These are phyloP conservation scores for Dioscorea cayenensis DNA, from an alignment of 116 monocot genomes.

Conservation along the genomic window DNA sequence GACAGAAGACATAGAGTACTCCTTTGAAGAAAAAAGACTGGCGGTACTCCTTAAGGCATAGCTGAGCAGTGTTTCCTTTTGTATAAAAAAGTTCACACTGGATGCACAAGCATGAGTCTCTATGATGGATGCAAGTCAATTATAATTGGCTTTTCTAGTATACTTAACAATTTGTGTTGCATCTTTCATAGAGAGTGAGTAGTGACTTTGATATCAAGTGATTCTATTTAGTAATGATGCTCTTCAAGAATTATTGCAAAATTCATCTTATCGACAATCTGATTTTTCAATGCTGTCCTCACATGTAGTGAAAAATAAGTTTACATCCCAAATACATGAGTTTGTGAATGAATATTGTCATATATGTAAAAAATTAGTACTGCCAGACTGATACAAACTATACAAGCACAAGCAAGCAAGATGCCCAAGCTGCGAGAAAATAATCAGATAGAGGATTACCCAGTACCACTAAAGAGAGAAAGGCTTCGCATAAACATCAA, in stretches of 20 bases:
- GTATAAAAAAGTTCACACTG: no score
- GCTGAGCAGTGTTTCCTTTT: no score
- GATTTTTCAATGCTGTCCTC: no score
- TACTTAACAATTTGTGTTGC: background rate
- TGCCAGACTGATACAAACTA: background rate
- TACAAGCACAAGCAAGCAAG: background rate
- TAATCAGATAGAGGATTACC: background rate
- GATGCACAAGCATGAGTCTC: no score
- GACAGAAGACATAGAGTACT: slow-evolving; percentile 53
- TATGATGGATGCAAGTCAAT: background rate
- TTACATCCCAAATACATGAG: no score
- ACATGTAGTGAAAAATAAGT: no score
- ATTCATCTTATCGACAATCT: no score
- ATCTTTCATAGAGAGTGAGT: background rate
- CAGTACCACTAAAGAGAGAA: slow-evolving; percentile 56
- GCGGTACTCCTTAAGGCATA: background rate
- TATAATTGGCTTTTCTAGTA: background rate
- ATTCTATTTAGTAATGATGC: no score
- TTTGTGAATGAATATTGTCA: no score
- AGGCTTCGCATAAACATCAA: slow-evolving; percentile 79
- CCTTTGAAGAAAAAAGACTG: slow-evolving; percentile 77
- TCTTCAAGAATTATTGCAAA: no score
- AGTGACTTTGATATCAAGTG: no score
- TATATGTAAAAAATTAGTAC: no score
- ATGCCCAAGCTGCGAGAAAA: background rate